Evolutionary conservation across 1,139 yeast genomes (phyloP).

Genomic region (Diutina ranongensis): DNA sequence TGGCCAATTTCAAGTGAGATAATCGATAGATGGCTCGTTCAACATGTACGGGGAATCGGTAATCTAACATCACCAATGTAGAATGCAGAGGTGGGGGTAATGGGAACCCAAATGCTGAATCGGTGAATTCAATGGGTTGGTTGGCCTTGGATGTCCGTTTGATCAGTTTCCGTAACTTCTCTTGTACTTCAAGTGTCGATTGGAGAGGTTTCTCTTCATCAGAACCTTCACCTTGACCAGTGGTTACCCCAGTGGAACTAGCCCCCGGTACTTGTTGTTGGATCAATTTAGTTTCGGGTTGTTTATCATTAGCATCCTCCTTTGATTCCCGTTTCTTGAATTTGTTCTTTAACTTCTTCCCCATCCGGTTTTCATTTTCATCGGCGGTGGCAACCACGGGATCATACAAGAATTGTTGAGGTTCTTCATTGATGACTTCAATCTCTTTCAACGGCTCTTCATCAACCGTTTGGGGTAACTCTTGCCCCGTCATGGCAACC

Average conservation of each 20-base stretch:
- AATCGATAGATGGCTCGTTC: conserved; percentile 91
- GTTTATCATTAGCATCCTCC: background rate
- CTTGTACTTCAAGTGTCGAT: conserved; percentile 34
- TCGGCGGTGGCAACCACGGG: conserved; percentile 6
- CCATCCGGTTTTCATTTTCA: conserved; percentile 8
- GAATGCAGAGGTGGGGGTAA: conserved; percentile 69
- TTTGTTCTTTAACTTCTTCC: conserved; percentile 9
- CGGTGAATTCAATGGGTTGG: conserved; percentile 68
- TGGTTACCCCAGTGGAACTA: too few relatives aligned
- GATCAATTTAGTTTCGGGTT: too few relatives aligned
- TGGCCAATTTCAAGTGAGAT: conserved; percentile 86
- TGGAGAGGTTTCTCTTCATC: conserved; percentile 16
- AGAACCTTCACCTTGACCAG: background rate
- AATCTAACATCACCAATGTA: conserved; percentile 67
- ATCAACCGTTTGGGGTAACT: background rate
- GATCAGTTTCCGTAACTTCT: conserved; percentile 33
- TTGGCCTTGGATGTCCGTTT: conserved; percentile 38
- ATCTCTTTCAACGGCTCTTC: background rate
- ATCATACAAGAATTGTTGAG: conserved; percentile 3
- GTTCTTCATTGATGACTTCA: background rate
- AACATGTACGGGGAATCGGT: conserved; percentile 85
- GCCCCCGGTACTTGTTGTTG: too few relatives aligned
- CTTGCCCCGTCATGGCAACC: conserved; percentile 1
- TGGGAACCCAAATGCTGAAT: conserved; percentile 79
- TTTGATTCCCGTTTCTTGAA: conserved; percentile 7